A percentile compares a stretch with the other conserved stretches of the same genome.
phyloP scores from a whole-genome alignment of 192 early-diverging fungal species.

The Coemansia sp. region DNA sequence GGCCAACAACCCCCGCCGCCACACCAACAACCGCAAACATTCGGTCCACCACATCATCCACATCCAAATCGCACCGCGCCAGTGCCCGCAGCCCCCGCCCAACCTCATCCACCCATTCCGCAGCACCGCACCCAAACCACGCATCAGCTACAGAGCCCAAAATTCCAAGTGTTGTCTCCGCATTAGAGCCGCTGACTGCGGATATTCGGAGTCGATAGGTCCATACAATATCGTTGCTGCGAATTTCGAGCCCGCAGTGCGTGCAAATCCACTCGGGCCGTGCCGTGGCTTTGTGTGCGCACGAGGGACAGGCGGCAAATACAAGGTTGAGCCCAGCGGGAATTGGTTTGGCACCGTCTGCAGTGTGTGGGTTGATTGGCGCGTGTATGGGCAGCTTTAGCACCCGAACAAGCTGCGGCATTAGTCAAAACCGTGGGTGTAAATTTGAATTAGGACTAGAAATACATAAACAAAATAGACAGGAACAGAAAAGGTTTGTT shows the following conservation, averaged over 20 bases:
- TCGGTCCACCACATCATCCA: conserved; percentile 10
- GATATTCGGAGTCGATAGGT: conserved; percentile 22
- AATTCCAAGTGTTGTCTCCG: conserved; percentile 4
- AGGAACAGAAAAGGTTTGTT: neutral
- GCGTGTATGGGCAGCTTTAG: conserved; percentile 3
- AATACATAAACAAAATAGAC: neutral
- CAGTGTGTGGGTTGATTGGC: neutral
- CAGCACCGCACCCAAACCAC: conserved; percentile 34
- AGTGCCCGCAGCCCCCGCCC: conserved; percentile 5
- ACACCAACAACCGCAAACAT: conserved; percentile 4
- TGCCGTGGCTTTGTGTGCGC: conserved; percentile 11
- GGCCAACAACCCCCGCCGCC: conserved; percentile 5
- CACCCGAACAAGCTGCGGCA: conserved; percentile 11
- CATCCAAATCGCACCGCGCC: conserved; percentile 3
- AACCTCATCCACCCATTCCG: conserved; percentile 27
- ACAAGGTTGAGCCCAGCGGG: conserved; percentile 18
- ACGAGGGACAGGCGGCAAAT: conserved; percentile 23
- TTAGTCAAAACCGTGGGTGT: neutral
- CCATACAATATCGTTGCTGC: conserved; percentile 14
- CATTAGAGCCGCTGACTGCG: neutral
- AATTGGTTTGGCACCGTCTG: neutral
- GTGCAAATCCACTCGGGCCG: conserved; percentile 18
- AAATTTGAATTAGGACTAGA: neutral
- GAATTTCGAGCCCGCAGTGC: conserved; percentile 8
- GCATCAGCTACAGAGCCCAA: conserved; percentile 18